A percentile compares a stretch with the other conserved stretches of the same genome.
Conservation (phyloP, 805 yeast genomes). For the Wickerhamiella dianesei region DNA sequence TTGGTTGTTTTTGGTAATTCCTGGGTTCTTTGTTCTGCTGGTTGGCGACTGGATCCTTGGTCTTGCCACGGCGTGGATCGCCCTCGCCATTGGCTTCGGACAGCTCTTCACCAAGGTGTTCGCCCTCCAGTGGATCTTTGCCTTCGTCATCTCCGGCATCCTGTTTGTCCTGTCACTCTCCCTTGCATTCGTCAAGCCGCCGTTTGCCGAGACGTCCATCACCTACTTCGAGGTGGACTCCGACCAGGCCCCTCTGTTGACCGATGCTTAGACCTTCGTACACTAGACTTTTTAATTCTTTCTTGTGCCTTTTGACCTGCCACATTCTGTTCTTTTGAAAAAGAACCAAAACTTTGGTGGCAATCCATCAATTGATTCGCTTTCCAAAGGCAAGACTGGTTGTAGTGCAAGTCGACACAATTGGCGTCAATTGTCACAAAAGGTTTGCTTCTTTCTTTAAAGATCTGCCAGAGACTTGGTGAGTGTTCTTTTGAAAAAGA, state of each 20-base stretch:
- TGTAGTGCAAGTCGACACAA: no score
- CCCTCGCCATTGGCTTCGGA: slow-evolving; percentile 54
- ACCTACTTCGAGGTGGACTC: slow-evolving; percentile 5
- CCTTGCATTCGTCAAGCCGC: slow-evolving; percentile 23
- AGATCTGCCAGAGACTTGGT: no score
- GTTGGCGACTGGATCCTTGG: slow-evolving; percentile 65
- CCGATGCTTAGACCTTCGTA: slow-evolving; percentile 6
- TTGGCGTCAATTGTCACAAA: no score
- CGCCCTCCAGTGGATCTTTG: slow-evolving; percentile 81
- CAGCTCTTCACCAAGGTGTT: slow-evolving; percentile 55
- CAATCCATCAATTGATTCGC: no score
- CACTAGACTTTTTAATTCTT: not conserved
- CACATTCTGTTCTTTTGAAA: no score
- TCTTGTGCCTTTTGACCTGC: no score
- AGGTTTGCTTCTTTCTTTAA: no score
- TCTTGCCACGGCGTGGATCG: slow-evolving; percentile 40
- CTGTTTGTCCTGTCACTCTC: slow-evolving; percentile 39
- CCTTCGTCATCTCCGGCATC: slow-evolving; percentile 48
- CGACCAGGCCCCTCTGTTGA: slow-evolving; percentile 17
- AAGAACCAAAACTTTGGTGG: no score
- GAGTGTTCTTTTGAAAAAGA: no score
- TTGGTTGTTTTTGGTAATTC: slow-evolving; percentile 65
- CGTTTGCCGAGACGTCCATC: slow-evolving; percentile 5
- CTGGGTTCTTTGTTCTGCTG: slow-evolving; percentile 41
- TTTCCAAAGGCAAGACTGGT: no score